Percentiles rank a stretch among this genome's conserved stretches.
phyloP scores from a whole-genome alignment of 352 stramenopile genomes.

The Thraustotheca clavata region DNA sequence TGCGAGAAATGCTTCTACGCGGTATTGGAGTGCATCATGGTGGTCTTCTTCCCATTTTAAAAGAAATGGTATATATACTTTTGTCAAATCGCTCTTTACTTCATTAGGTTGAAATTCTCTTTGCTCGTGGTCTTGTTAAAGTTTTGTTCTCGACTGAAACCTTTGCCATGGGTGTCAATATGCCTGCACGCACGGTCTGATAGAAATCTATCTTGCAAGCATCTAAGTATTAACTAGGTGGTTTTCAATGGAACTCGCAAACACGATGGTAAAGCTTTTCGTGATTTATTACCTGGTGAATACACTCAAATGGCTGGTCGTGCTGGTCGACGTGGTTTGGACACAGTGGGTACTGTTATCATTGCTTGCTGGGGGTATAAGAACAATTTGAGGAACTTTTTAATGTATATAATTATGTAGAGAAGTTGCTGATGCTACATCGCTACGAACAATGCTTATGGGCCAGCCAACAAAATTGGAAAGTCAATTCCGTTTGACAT shows the following conservation, averaged over 20 bases:
- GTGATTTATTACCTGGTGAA: constrained; percentile 95
- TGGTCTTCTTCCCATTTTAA: constrained; percentile 97
- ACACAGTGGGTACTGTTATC: constrained; percentile 97
- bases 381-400: constrained; percentile 59
- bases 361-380: constrained; percentile 90
- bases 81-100: too few species aligned
- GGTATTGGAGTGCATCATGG: constrained; percentile 99
- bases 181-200: constrained; percentile 95
- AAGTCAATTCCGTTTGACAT: constrained; percentile 98
- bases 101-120: constrained; percentile 73
- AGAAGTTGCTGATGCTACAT: constrained; percentile 29
- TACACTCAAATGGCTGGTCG: constrained; percentile 94
- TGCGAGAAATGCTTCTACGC: constrained; percentile 90
- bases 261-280: constrained; percentile 93
- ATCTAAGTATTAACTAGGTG: constrained; percentile 27
- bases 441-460: constrained; percentile 92
- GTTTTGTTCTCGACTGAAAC: constrained; percentile 98
- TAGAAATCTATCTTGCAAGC: not conserved
- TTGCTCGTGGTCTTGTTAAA: constrained; percentile 96
- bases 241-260: constrained; percentile 98
- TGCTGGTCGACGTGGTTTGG: constrained; percentile 95
- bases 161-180: constrained; percentile 98
- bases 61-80: constrained; percentile 93
- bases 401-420: constrained; percentile 30
- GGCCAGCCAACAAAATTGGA: constrained; percentile 91